Evolutionary conservation across 2,329 filamentous ascomycete species (phyloP).

Genomic region (Graphiopsis chlorocephala): DNA sequence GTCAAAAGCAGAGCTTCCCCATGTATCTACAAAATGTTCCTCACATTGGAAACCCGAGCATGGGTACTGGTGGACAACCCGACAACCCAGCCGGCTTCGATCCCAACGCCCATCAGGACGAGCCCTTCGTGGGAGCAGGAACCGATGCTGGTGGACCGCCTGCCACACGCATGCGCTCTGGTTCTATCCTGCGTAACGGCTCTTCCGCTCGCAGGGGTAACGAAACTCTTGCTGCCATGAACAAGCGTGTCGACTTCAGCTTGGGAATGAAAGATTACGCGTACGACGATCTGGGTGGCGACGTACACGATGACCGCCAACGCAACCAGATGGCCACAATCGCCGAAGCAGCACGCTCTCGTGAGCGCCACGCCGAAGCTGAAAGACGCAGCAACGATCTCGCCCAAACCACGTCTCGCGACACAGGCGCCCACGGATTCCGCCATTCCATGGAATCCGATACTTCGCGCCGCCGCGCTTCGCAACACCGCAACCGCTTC

Average conservation of each 20-base stretch:
- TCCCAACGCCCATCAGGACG: constrained; percentile 37
- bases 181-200: constrained; percentile 56
- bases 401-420: constrained; percentile 25
- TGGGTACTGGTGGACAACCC: constrained; percentile 42
- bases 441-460: constrained; percentile 30
- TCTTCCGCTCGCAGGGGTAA: constrained; percentile 41
- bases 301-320: constrained; percentile 61
- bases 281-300: constrained; percentile 58
- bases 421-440: constrained; percentile 27
- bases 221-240: constrained; percentile 57
- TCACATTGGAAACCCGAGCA: constrained; percentile 43
- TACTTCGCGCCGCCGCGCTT: constrained; percentile 31
- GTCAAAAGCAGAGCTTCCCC: constrained; percentile 64
- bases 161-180: constrained; percentile 34
- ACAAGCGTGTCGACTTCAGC: constrained; percentile 67
- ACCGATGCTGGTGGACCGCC: constrained; percentile 18
- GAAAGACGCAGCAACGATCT: constrained; percentile 20
- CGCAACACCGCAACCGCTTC: constrained; percentile 59
- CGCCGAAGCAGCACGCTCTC: constrained; percentile 35
- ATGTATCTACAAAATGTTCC: constrained; percentile 59
- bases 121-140: constrained; percentile 42
- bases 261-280: constrained; percentile 62
- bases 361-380: constrained; percentile 24
- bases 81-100: constrained; percentile 45
- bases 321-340: constrained; percentile 43